phyloP scores from a whole-genome alignment of 176 grass and related monocot genomes.

The Juncus inflexus region DNA sequence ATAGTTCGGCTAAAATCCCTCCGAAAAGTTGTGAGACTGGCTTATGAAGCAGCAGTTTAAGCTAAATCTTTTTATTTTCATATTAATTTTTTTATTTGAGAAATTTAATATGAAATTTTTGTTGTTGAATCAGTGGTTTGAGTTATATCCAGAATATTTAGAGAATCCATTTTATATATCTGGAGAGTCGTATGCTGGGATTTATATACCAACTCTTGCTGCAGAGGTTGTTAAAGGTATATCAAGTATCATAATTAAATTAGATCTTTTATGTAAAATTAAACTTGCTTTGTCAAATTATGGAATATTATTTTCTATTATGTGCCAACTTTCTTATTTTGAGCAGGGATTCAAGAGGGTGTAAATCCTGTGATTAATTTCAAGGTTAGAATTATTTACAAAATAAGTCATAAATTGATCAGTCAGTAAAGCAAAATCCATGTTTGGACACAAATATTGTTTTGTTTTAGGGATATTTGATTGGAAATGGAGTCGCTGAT shows the following conservation, averaged over 20 bases:
- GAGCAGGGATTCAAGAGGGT: conserved; percentile 45
- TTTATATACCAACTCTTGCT: conserved; percentile 72
- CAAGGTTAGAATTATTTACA: conserved; percentile 43
- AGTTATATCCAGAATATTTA: conserved; percentile 61
- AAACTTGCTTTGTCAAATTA: conserved; percentile 9
- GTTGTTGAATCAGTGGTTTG: conserved; percentile 54
- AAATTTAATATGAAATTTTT: conserved; percentile 9
- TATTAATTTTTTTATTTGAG: neutral
- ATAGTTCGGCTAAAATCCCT: too few relatives aligned
- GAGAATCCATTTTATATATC: conserved; percentile 75
- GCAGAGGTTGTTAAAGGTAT: conserved; percentile 76
- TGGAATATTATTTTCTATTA: neutral
- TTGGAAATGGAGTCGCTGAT: conserved; percentile 70
- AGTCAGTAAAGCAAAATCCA: conserved; percentile 8
- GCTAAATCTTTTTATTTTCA: too few relatives aligned
- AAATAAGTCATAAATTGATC: neutral
- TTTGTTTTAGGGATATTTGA: conserved; percentile 65
- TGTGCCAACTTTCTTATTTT: neutral
- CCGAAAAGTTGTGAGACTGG: too few relatives aligned
- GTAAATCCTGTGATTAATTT: conserved; percentile 59
- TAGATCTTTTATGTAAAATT: neutral
- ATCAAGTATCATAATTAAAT: neutral
- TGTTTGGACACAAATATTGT: neutral
- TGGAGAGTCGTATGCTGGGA: conserved; percentile 79
- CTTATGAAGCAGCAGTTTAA: too few relatives aligned